Conservation (phyloP, 306 rosid species). For the Potentilla sterilis region DNA sequence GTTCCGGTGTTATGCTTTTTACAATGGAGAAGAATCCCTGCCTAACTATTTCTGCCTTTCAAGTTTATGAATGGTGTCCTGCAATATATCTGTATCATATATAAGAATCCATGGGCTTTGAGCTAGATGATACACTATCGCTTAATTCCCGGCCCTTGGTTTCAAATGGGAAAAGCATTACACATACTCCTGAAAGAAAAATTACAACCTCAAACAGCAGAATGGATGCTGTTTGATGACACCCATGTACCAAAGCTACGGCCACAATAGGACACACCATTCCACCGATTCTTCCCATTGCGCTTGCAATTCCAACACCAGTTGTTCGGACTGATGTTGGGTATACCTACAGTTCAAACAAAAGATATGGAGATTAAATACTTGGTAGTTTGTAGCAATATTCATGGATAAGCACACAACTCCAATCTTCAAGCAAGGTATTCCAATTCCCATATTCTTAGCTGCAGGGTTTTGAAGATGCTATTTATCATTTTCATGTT, state of each 20-base stretch:
- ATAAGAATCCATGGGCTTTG: conserved; percentile 10
- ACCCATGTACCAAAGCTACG: conserved; percentile 72
- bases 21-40: neutral
- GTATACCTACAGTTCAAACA: conserved; percentile 61
- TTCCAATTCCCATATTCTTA: neutral
- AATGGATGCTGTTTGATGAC: conserved; percentile 80
- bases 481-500: neutral
- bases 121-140: conserved; percentile 41
- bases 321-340: conserved; percentile 90
- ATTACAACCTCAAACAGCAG: conserved; percentile 68
- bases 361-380: neutral
- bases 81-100: neutral
- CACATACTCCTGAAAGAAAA: conserved; percentile 75
- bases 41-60: neutral
- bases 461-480: neutral
- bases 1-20: neutral
- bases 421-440: neutral
- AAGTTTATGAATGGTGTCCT: conserved; percentile 3
- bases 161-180: conserved; percentile 74
- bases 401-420: neutral
- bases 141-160: conserved; percentile 77
- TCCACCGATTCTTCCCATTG: conserved; percentile 90
- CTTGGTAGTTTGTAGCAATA: neutral
- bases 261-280: conserved; percentile 90
- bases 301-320: conserved; percentile 89